Evolutionary conservation across 345 rosid species (phyloP).

Genomic region (Acer campestre): DNA sequence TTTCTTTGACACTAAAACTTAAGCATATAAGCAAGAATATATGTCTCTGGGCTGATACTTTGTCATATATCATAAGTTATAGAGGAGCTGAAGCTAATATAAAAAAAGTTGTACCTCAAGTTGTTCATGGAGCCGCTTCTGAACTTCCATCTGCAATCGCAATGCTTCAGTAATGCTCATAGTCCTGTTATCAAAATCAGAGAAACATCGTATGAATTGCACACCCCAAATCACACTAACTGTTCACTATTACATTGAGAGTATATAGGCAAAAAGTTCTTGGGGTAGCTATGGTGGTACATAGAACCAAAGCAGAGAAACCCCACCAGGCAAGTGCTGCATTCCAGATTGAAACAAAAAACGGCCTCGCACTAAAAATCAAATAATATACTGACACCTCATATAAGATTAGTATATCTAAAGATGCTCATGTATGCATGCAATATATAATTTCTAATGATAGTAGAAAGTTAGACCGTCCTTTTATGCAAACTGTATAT

Average conservation of each 20-base stretch:
- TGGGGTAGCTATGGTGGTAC: not conserved
- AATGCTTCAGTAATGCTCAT: conserved; percentile 78
- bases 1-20: not conserved
- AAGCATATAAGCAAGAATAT: not conserved
- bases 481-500: not conserved
- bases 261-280: not conserved
- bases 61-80: not conserved
- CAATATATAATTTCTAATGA: not conserved
- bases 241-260: not conserved
- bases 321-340: not conserved
- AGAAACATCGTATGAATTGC: not conserved
- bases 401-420: not conserved
- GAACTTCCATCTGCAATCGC: conserved; percentile 91
- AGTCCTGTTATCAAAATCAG: conserved; percentile 40
- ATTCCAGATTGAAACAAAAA: not conserved
- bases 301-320: not conserved
- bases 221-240: conserved; percentile 14
- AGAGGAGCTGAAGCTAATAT: conserved; percentile 16
- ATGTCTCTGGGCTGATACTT: not conserved
- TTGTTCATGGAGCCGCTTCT: conserved; percentile 92
- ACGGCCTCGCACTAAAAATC: not conserved
- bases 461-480: not conserved
- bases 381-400: not conserved
- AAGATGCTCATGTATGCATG: not conserved
- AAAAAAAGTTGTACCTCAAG: conserved; percentile 65